Conservation (phyloP, 1,284 basidiomycete species). For the Ganoderma multipileum region DNA sequence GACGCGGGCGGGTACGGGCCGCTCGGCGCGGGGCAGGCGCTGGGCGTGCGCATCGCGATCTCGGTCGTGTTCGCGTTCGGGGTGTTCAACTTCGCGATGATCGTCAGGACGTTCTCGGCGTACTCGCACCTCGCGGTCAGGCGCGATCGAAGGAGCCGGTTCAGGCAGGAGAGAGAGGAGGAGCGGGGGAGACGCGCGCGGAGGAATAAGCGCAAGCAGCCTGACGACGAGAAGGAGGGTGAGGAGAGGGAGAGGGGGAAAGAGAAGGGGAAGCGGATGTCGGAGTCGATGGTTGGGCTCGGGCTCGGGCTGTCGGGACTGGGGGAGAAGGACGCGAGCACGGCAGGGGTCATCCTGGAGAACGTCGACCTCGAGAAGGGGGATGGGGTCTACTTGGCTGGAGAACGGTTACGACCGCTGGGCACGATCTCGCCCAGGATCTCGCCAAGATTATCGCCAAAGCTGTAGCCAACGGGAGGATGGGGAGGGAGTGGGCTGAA, state of each 20-base stretch:
- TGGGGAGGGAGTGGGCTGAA: not conserved
- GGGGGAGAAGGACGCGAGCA: slow-evolving; percentile 16
- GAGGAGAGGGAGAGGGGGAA: slow-evolving; percentile 24
- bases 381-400: slow-evolving; percentile 26
- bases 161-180: slow-evolving; percentile 7
- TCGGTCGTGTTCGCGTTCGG: slow-evolving; percentile 65
- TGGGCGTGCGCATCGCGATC: slow-evolving; percentile 64
- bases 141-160: slow-evolving; percentile 37
- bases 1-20: slow-evolving; percentile 46
- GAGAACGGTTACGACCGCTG: slow-evolving; percentile 21
- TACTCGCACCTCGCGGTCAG: slow-evolving; percentile 48
- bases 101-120: slow-evolving; percentile 65
- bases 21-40: slow-evolving; percentile 42
- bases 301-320: slow-evolving; percentile 35
- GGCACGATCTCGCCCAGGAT: slow-evolving; percentile 29
- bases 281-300: slow-evolving; percentile 33
- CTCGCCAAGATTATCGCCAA: slow-evolving; percentile 31
- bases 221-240: slow-evolving; percentile 18
- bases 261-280: slow-evolving; percentile 21
- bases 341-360: slow-evolving; percentile 28
- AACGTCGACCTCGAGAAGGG: slow-evolving; percentile 35
- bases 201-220: not conserved
- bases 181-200: slow-evolving; percentile 5
- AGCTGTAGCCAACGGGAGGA: not conserved
- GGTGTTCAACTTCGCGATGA: slow-evolving; percentile 65